These are phyloP conservation scores for Cadophora sp. DNA, from an alignment of 2,329 filamentous ascomycete genomes.

Conservation along the genomic window DNA sequence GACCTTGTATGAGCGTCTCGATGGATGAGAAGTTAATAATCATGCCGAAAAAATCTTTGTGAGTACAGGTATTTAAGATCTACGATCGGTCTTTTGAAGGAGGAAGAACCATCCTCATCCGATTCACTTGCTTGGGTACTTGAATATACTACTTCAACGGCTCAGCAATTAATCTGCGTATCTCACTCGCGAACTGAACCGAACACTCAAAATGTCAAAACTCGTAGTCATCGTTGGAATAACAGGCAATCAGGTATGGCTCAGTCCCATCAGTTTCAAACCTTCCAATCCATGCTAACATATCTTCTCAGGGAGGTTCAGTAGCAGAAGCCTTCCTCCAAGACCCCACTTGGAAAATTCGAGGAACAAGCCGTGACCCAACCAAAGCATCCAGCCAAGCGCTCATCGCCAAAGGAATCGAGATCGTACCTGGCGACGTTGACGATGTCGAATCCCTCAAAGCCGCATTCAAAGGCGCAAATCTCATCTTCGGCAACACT, in stretches of 20 bases:
- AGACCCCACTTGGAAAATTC: constrained; percentile 53
- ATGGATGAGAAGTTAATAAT: not conserved
- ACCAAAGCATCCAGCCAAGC: constrained; percentile 49
- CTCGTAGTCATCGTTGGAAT: constrained; percentile 23
- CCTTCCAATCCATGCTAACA: not conserved
- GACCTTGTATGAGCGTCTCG: not conserved
- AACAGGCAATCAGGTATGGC: constrained; percentile 22
- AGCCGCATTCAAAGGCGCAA: constrained; percentile 48
- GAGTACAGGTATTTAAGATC: not conserved
- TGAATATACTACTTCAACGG: no score
- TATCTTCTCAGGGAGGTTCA: constrained; percentile 51
- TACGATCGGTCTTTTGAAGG: no score
- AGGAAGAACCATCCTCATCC: no score
- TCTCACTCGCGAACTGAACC: no score
- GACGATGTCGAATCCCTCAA: constrained; percentile 34
- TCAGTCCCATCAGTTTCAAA: not conserved
- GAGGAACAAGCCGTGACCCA: constrained; percentile 55
- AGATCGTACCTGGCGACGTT: constrained; percentile 48
- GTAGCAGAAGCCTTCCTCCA: constrained; percentile 53
- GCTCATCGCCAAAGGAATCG: constrained; percentile 51
- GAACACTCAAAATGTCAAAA: constrained; percentile 17
- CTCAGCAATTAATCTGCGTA: no score
- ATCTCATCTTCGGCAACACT: constrained; percentile 49
- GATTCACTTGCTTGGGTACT: no score
- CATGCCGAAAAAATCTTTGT: not conserved